A percentile compares a stretch with the other conserved stretches of the same genome.
These are phyloP conservation scores for Leishmania tropica DNA, from an alignment of 208 protist genomes.

Conservation along the genomic window DNA sequence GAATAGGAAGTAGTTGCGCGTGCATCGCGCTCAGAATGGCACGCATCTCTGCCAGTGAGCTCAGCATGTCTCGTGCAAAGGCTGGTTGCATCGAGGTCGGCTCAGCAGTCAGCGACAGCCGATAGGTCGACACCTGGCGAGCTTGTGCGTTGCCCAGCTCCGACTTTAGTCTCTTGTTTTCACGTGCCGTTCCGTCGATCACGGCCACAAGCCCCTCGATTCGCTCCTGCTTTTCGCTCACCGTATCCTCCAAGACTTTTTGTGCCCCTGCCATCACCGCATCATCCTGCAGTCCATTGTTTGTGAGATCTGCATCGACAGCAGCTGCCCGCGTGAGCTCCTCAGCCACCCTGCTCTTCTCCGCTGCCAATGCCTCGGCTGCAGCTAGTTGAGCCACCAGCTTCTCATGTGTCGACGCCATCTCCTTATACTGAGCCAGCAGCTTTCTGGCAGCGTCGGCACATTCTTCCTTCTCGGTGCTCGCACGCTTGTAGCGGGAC, in stretches of 20 bases:
- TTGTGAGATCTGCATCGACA: neutral
- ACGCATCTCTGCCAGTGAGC: constrained; percentile 16
- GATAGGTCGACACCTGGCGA: neutral
- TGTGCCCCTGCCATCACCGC: neutral
- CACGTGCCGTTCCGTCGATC: constrained; percentile 4
- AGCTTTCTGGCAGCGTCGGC: constrained; percentile 22
- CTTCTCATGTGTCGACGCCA: constrained; percentile 10
- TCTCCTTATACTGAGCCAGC: constrained; percentile 30
- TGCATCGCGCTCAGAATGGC: constrained; percentile 11
- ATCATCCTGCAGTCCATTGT: neutral
- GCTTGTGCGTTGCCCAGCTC: constrained; percentile 6
- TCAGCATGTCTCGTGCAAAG: constrained; percentile 8
- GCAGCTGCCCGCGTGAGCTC: neutral
- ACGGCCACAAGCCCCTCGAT: constrained; percentile 24
- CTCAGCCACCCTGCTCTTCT: neutral
- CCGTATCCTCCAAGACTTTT: neutral
- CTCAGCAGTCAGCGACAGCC: neutral
- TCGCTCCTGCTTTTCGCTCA: constrained; percentile 9
- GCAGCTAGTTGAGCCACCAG: constrained; percentile 13
- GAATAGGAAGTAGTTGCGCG: constrained; percentile 7
- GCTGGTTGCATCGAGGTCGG: neutral
- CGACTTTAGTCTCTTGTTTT: constrained; percentile 9
- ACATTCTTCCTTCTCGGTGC: constrained; percentile 42
- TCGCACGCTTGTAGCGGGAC: constrained; percentile 30
- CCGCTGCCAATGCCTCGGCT: neutral